Base-by-base conservation (phyloP, 495 filamentous ascomycete genomes). In the Aspergillus incahuasiensis region DNA sequence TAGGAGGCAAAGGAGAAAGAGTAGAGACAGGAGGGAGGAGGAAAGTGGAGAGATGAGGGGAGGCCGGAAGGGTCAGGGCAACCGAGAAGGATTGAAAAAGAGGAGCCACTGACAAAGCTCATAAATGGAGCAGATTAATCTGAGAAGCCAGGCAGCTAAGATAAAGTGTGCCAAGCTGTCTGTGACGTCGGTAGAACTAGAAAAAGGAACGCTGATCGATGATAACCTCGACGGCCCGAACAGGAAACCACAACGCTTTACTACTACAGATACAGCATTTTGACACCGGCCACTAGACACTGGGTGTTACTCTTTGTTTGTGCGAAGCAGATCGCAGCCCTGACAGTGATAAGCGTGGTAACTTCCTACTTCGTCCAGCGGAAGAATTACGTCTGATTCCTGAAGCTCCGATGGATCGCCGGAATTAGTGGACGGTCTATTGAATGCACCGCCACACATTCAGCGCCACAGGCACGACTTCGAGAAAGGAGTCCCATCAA, bases 361-460 rank as follows among this genome's bases (percentile, higher is more conserved):
- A 50, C 5, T 50, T 9, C 47, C 40, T 19, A 1, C 16, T 42
- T 16, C 40, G 6, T 5, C 6, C 32, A 2, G 8, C 32, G 12
- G 13, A 11, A 35, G 32, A 35, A 35, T 51, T 51, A 51, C 48
- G 34, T 40, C 13, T 12, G n/a, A n/a, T n/a, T n/a, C n/a, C n/a
- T n/a, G 20, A 25, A 43, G 45, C 53, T 41, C 45, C 35, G 25
- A 41, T 55, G 20, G 53, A 55, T 46, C 55, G 38, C 24, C 48
- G 42, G 43, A 44, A 58, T 58, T 56, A 62, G 52, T 55, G 41
- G 55, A 49, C 38, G 55, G 55, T 58, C 59, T 62, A 58, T 55
- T 57, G 51, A 48, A 18, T 40, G 56, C 60, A 58, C 60, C 60
- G 60, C 60, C 60, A 58, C 60, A 15, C 25, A 43, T 53, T 48